Conservation (phyloP, 176 grass and related monocot genomes). For the Lolium multiflorum region DNA sequence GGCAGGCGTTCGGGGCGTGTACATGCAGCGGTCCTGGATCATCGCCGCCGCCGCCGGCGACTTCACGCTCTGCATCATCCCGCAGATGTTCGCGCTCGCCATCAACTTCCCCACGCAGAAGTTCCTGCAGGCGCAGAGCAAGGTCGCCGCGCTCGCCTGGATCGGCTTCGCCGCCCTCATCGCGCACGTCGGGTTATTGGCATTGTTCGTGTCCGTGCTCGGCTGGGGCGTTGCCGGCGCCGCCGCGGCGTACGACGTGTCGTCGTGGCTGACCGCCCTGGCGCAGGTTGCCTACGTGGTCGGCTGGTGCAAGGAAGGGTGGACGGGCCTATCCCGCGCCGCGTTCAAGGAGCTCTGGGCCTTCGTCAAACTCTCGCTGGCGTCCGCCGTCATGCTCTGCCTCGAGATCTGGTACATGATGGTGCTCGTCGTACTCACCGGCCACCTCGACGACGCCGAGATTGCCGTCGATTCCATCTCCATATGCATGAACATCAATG, state of each 20-base stretch:
- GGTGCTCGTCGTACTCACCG: conserved; percentile 86
- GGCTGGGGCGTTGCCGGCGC: conserved; percentile 66
- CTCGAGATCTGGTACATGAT: conserved; percentile 98
- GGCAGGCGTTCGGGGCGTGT: conserved; percentile 79
- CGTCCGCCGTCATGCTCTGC: conserved; percentile 87
- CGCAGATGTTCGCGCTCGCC: conserved; percentile 85
- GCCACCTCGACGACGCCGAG: conserved; percentile 80
- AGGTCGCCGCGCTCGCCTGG: conserved; percentile 68
- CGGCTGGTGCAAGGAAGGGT: conserved; percentile 60
- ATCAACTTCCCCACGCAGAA: conserved; percentile 88
- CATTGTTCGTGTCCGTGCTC: conserved; percentile 61
- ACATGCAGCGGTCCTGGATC: too few relatives aligned
- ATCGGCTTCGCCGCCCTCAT: conserved; percentile 60
- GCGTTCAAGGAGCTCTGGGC: conserved; percentile 72
- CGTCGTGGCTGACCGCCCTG: conserved; percentile 53
- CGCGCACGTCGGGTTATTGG: conserved; percentile 57
- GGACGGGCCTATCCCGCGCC: conserved; percentile 62
- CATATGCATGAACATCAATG: conserved; percentile 98
- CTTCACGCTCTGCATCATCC: conserved; percentile 69
- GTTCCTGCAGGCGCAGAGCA: conserved; percentile 94
- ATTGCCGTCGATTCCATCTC: conserved; percentile 90
- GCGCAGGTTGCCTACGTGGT: conserved; percentile 75
- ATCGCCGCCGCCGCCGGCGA: conserved; percentile 63
- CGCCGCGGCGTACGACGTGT: conserved; percentile 63
- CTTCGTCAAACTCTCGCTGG: conserved; percentile 71